Base-by-base conservation (phyloP, 1,139 yeast species). In the Meyerozyma carpophila region DNA sequence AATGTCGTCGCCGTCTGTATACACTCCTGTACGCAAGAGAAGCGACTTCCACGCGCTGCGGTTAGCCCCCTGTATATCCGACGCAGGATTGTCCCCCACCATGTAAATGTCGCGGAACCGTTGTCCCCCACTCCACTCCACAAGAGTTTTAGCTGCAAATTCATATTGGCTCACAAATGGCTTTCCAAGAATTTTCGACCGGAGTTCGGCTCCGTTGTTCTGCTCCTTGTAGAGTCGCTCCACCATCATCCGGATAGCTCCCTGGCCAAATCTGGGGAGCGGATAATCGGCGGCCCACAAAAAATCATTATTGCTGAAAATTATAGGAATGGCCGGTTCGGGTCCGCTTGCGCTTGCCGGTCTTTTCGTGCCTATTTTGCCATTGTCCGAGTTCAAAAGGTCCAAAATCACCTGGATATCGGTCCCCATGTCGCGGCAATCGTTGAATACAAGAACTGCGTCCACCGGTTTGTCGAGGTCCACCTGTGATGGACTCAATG, bases 41-140 rank as follows among this genome's bases (percentile, higher is more conserved):
- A 89, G 75, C 16, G 93, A 82, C 42, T 84, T 81, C 98, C 98
- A 93, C 2, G 96, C 96, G 58, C 82, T 81, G 46, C 71, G 71
- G 55, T 85, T 84, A 2, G 96, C 98, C 0, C 98, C 98, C 49
- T 75, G 74, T 41, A 93, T 93, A 59, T 93, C 98, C 42, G 91
- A 81, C 25, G 84, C 93, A 2, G 97, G 98, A 61, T 93, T 93
- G 63, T 93, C 98, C 24, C 98, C 98, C 27, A 93, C 87, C 98
- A 93, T 93, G 65, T 75, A 91, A 2, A 93, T 84, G 32, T 74
- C 66, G 25, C 68, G 62, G 50, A 81, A 80, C 3, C 80, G 79
- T 7, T 73, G 47, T 44, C 68, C 67, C 14, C 63, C 50, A 38
- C 76, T 62, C 82, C 89, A 82, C 53, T 81, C 81, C 40, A 77